Base-by-base conservation (phyloP, 306 rosid species). In the Vicia faba region DNA sequence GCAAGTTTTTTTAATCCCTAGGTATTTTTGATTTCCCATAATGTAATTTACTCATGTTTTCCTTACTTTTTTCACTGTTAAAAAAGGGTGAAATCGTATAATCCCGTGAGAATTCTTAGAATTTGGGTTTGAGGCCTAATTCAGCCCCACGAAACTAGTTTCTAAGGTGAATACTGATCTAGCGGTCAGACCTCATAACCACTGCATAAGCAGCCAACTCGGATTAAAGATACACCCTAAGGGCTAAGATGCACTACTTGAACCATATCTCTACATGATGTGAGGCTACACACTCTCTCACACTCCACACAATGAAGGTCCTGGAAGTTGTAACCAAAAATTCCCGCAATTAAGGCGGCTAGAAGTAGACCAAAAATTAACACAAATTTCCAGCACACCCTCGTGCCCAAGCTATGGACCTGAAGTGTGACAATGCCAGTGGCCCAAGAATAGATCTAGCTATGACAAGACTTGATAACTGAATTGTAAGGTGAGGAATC, bases 61-160 rank as follows among this genome's bases (percentile, higher is more conserved):
- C 61, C 16, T 11, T 55, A 26, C 61, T 28, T 12, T 56, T 26
- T 28, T 7, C 35, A 13, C 28, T 23, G 19, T 56, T 56, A 28
- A 55, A 26, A 55, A 55, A 26, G 19, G 9, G 40, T 56, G 19
- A 8, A 56, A n/a, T 28, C 18, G 1, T 55, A 12, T 55, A 26
- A 11, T 55, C 25, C 16, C 61, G 29, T 48, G 11, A 23, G 9
- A 55, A 26, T 55, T 55, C 61, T 26, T 26, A 55, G 61, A 55
- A 26, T 26, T 11, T 55, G 38, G 61, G 5, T 8, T 8, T 18
- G 26, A 16, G 26, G 26, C 55, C 55, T 48, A 48, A 3, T 16
- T 48, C 55, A 48, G 20, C 10, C 55, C 55, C 55, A 16, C 55
- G 4, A 44, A 8, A 48, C 55, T 16, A 48, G 12, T 11, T 48